These are phyloP conservation scores for Cymodocea nodosa DNA, from an alignment of 116 monocot species.

Conservation along the genomic window DNA sequence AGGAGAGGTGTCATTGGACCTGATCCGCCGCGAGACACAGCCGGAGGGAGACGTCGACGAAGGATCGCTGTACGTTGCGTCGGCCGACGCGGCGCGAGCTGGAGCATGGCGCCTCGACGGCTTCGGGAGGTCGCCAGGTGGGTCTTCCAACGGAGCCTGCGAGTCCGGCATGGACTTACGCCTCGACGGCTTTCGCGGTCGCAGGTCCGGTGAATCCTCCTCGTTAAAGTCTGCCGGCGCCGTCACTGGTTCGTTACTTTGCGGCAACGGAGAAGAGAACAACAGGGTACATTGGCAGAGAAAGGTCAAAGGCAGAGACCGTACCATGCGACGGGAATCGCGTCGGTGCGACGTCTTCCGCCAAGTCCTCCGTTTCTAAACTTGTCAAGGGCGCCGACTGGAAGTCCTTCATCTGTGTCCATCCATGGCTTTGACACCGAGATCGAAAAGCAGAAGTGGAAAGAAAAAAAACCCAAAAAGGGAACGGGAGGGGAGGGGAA, in stretches of 20 bases:
- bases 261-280: no score
- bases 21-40: not conserved
- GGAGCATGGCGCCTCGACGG: conserved; percentile 1
- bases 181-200: not conserved
- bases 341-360: not conserved
- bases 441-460: no score
- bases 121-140: not conserved
- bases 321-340: not conserved
- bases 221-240: not conserved
- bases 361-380: not conserved
- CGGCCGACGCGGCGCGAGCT: not conserved
- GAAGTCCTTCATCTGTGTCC: conserved; percentile 13
- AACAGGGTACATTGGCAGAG: no score
- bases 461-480: no score
- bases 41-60: not conserved
- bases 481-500: no score
- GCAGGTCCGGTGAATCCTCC: not conserved
- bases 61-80: not conserved
- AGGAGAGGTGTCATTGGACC: not conserved
- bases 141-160: not conserved
- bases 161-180: not conserved
- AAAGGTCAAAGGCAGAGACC: no score
- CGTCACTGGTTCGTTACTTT: no score
- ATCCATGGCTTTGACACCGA: no score
- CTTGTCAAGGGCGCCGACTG: not conserved